These are phyloP conservation scores for Stereocaulon alpinum DNA, from an alignment of 495 filamentous ascomycete genomes.

Conservation along the genomic window DNA sequence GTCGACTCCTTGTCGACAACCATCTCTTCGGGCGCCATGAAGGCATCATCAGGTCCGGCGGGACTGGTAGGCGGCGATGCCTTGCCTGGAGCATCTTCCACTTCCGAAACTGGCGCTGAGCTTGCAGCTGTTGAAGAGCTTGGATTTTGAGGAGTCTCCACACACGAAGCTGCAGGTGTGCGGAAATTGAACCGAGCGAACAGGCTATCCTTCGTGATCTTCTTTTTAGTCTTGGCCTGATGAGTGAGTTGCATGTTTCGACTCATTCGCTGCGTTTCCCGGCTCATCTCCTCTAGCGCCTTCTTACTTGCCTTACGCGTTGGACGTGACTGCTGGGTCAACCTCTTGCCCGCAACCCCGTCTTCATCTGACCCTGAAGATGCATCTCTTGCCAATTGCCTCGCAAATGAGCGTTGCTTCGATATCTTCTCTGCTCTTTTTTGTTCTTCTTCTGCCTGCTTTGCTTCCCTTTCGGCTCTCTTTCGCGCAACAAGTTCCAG, in stretches of 20 bases:
- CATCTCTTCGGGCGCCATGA: conserved; percentile 10
- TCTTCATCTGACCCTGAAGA: conserved; percentile 36
- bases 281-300: conserved; percentile 86
- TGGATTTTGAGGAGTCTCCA: conserved; percentile 19
- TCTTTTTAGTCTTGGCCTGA: conserved; percentile 83
- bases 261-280: conserved; percentile 84
- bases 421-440: conserved; percentile 42
- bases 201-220: conserved; percentile 72
- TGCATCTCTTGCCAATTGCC: conserved; percentile 18
- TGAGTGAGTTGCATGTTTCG: conserved; percentile 88
- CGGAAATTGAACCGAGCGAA: conserved; percentile 77
- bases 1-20: neutral
- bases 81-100: conserved; percentile 32
- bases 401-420: conserved; percentile 35
- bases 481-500: conserved; percentile 61
- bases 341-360: conserved; percentile 43
- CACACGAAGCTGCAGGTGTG: conserved; percentile 25
- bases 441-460: conserved; percentile 45
- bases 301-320: conserved; percentile 88
- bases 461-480: conserved; percentile 55
- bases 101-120: conserved; percentile 40
- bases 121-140: conserved; percentile 35
- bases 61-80: conserved; percentile 46
- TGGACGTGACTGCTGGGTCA: conserved; percentile 57
- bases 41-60: conserved; percentile 23